Evolutionary conservation across 805 yeast genomes (phyloP), one percentile per base, ranked within the genome.

Genomic region (Ogataea nakhonphanomensis): DNA sequence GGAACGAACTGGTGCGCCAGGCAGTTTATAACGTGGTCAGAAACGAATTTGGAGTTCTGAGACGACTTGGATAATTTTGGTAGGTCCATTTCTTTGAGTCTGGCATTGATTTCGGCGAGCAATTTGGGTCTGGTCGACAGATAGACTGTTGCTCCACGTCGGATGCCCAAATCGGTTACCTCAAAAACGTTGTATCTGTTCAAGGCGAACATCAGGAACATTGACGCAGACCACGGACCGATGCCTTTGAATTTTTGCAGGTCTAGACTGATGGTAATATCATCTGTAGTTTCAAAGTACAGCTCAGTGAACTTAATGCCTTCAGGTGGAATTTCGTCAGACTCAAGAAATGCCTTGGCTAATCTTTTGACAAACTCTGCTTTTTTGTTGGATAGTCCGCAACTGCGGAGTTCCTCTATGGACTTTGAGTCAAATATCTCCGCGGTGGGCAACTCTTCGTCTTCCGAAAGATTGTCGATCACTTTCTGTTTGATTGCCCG

Each of bases 151-250:
- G 81, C 75, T 0, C 97, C 97, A 46, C 95, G 67, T 24, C 90
- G 88, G 2, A 90, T 75, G 1, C 96, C 97, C 33, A 90, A 63
- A 62, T 90, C 97, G 13, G 80, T 86, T 5, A 75, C 65, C 5
- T 93, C 82, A 58, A 87, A 87, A 0, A 86, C 76, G 57, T 90
- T 81, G 55, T 76, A 56, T 41, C 85, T 71, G 20, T 71, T 72
- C 32, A 89, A 63, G 1, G 84, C 83, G 55, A 87, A 87, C 15
- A 82, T 55, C 12, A 85, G 62, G 60, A 88, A 90, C 96, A 90
- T 90, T 39, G 83, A 84, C 0, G 93, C 90, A 4, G 89, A 78
- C 98, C 98, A 90, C 1, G 72, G 71, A 0, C 93, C 95, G 12
- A 85, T 73, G 0, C 95, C 95, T 53, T 84, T 83, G 46, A 84